phyloP scores from a whole-genome alignment of 768 basidiomycete genomes.

The Leucosporidium scottii region DNA sequence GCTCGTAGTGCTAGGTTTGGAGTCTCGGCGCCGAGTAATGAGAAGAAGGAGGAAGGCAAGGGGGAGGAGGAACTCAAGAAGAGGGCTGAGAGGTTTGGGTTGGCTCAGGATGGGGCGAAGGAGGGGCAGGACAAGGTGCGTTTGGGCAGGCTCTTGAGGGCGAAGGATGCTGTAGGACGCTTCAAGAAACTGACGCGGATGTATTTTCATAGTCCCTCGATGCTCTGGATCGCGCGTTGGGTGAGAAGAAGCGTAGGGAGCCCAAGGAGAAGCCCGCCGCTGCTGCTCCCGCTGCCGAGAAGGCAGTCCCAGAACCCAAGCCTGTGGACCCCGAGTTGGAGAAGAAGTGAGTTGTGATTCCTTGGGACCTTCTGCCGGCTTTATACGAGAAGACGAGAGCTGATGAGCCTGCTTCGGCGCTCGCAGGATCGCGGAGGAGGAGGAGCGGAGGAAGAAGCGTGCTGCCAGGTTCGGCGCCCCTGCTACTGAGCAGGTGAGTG shows the following conservation, averaged over 20 bases:
- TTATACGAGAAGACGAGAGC: no score
- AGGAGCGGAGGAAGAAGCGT: constrained; percentile 37
- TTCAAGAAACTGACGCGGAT: not conserved
- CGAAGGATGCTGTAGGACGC: no score
- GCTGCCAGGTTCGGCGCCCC: constrained; percentile 26
- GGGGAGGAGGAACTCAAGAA: constrained; percentile 7
- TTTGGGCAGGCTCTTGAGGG: no score
- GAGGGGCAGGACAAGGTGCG: constrained; percentile 19
- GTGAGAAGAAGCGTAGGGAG: constrained; percentile 7
- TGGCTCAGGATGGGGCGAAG: not conserved
- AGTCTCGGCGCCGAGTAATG: not conserved
- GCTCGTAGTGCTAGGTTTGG: constrained; percentile 33
- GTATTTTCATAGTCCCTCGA: constrained; percentile 16
- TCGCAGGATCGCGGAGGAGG: constrained; percentile 23
- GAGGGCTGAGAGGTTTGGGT: constrained; percentile 17
- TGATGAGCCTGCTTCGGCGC: no score
- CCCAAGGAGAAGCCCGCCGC: constrained; percentile 1
- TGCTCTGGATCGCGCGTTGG: constrained; percentile 19
- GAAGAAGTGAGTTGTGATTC: not conserved
- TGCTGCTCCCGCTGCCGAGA: not conserved
- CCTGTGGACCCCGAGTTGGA: not conserved
- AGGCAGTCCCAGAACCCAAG: not conserved
- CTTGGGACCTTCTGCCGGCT: no score
- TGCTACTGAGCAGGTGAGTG: not conserved
- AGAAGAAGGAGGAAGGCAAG: not conserved